Evolutionary conservation across 2,329 filamentous ascomycete genomes (phyloP).

Genomic region (Neocatenulostroma microsporum): DNA sequence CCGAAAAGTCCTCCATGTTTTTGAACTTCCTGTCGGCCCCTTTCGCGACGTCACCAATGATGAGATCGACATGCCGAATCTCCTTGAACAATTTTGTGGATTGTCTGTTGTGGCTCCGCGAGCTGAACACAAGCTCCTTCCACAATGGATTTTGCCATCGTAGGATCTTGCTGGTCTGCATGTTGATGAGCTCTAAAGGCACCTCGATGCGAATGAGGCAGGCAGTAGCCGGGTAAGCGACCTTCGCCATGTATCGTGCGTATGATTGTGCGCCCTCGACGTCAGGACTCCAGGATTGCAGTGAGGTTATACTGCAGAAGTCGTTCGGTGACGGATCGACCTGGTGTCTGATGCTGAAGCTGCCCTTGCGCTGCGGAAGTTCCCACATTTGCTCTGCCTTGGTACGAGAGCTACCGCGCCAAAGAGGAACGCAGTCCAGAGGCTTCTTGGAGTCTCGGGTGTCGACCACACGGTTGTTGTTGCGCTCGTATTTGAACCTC

Average conservation of each 20-base stretch:
- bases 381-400: background rate
- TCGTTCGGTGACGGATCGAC: too few species aligned
- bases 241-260: background rate
- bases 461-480: background rate
- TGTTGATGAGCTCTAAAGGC: background rate
- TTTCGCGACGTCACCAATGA: too few species aligned
- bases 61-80: too few species aligned
- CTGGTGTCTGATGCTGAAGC: too few species aligned
- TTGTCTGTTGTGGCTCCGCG: background rate
- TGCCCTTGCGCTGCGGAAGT: too few species aligned
- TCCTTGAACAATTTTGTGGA: too few species aligned
- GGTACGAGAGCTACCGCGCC: background rate
- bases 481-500: too few species aligned
- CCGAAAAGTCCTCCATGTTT: background rate
- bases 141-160: too few species aligned
- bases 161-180: background rate
- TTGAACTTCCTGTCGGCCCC: background rate
- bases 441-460: background rate
- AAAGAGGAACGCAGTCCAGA: background rate
- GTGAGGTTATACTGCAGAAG: too few species aligned
- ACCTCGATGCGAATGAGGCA: background rate
- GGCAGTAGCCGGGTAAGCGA: background rate
- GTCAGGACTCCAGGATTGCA: background rate
- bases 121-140: background rate
- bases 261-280: background rate